phyloP scores from a whole-genome alignment of 768 basidiomycete species.

The Paxillus involutus region DNA sequence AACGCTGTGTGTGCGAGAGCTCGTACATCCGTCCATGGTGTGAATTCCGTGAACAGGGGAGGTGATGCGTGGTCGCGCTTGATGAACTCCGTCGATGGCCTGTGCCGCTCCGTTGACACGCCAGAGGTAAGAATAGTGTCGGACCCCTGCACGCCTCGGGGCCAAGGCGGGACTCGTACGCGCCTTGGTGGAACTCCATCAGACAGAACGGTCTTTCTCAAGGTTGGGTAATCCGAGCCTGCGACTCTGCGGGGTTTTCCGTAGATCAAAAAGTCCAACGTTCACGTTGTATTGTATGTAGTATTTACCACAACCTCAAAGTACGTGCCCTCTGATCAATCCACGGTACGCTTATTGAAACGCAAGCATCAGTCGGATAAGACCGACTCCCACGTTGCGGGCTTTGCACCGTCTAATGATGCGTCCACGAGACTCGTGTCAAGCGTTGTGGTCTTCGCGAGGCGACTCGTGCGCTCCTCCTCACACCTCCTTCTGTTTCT shows the following conservation, averaged over 20 bases:
- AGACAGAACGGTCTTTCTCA: not conserved
- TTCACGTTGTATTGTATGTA: too few species aligned
- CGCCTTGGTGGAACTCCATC: not conserved
- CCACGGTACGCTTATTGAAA: too few species aligned
- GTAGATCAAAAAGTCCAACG: too few species aligned
- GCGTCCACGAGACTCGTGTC: not conserved
- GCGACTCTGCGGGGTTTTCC: not conserved
- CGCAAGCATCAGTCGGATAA: not conserved
- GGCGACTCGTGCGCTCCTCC: not conserved
- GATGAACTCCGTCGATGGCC: not conserved
- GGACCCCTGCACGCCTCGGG: constrained; percentile 12
- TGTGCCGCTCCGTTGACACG: not conserved
- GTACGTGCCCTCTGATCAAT: too few species aligned
- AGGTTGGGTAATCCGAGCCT: constrained; percentile 6
- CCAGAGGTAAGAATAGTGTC: constrained; percentile 5
- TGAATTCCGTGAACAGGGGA: constrained; percentile 11
- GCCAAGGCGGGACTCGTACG: constrained; percentile 2
- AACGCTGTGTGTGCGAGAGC: constrained; percentile 1
- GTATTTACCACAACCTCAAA: too few species aligned
- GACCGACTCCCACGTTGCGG: constrained; percentile 8
- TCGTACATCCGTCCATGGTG: not conserved
- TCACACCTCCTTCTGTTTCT: not conserved
- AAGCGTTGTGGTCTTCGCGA: not conserved
- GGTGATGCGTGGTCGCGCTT: constrained; percentile 9
- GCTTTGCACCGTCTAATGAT: not conserved